Evolutionary conservation across 345 rosid species (phyloP).

Genomic region (Murraya koenigii): DNA sequence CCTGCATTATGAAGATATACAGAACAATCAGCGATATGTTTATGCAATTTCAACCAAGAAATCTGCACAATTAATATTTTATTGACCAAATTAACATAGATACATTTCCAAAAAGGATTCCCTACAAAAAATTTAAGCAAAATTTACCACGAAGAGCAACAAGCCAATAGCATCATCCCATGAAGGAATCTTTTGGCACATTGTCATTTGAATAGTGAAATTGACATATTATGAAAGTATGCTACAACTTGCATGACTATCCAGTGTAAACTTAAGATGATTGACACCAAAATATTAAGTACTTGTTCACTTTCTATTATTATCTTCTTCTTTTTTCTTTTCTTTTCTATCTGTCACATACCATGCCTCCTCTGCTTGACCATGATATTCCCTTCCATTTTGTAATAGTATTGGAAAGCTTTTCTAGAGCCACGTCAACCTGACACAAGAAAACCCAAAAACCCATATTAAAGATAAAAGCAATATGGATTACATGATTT

Average conservation of each 20-base stretch:
- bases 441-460: constrained; percentile 16
- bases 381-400: constrained; percentile 72
- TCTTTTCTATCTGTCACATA: constrained; percentile 26
- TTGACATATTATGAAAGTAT: not conserved
- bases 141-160: not conserved
- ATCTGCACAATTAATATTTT: not conserved
- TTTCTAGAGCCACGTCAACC: constrained; percentile 52
- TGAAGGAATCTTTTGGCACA: not conserved
- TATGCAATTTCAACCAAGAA: not conserved
- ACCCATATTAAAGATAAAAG: not conserved
- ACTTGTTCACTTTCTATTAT: not conserved
- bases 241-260: not conserved
- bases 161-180: not conserved
- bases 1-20: constrained; percentile 33
- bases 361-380: constrained; percentile 83
- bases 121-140: not conserved
- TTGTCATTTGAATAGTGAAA: not conserved
- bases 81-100: not conserved
- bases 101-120: not conserved
- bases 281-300: not conserved
- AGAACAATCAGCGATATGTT: not conserved
- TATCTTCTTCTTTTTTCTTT: not conserved
- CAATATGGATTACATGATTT: not conserved
- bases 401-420: constrained; percentile 40
- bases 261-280: not conserved